Conservation (phyloP, 139 green algal species). For the Marvania coccoides region DNA sequence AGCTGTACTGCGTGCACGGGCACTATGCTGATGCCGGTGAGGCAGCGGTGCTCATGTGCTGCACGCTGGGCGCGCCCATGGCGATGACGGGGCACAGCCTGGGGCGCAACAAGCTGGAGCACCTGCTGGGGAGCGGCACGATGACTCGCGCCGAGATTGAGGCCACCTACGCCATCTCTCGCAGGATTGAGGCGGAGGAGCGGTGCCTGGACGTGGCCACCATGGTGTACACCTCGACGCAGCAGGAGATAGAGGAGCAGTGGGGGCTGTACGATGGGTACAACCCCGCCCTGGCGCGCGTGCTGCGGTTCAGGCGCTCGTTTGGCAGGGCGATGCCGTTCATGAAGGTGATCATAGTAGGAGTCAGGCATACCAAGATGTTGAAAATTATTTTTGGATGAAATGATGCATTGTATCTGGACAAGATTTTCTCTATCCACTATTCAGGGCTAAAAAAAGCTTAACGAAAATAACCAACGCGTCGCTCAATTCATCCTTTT, state of each 20-base stretch:
- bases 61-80: conserved; percentile 81
- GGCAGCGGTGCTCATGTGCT: conserved; percentile 59
- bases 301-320: conserved; percentile 42
- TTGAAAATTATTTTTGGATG: too few species aligned
- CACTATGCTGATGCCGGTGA: conserved; percentile 83
- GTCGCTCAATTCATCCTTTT: too few species aligned
- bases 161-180: conserved; percentile 77
- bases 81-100: conserved; percentile 88
- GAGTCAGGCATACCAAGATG: too few species aligned
- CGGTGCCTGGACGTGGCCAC: conserved; percentile 72
- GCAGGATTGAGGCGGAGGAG: conserved; percentile 90
- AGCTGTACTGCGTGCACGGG: conserved; percentile 69
- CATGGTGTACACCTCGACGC: conserved; percentile 83
- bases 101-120: conserved; percentile 90
- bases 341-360: too few species aligned
- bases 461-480: too few species aligned
- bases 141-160: conserved; percentile 76
- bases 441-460: too few species aligned
- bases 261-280: conserved; percentile 93
- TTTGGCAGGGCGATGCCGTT: conserved; percentile 72
- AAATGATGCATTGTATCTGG: too few species aligned
- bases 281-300: conserved; percentile 30
- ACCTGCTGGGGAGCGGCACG: conserved; percentile 75
- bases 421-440: too few species aligned
- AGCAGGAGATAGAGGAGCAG: conserved; percentile 88